Conservation (phyloP, 441 rosid genomes). For the Adansonia madagascariensis region DNA sequence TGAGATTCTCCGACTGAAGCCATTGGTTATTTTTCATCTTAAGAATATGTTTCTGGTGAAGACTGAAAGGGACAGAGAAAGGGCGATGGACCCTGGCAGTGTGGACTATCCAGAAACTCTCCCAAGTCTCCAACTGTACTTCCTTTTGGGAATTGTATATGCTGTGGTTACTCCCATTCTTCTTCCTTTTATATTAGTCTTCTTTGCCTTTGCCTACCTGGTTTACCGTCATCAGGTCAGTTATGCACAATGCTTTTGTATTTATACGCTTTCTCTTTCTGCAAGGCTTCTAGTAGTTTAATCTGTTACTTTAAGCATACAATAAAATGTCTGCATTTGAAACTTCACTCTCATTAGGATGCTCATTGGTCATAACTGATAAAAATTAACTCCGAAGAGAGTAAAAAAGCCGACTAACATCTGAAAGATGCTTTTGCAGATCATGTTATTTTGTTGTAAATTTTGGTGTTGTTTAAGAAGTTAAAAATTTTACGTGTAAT, state of each 20-base stretch:
- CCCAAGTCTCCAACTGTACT: conserved; percentile 87
- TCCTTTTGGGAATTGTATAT: conserved; percentile 90
- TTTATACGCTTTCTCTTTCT: conserved; percentile 7
- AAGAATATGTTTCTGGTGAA: conserved; percentile 89
- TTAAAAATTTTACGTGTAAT: not conserved
- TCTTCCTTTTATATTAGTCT: conserved; percentile 82
- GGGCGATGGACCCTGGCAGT: conserved; percentile 83
- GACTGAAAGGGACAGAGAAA: conserved; percentile 79
- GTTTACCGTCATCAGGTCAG: conserved; percentile 96
- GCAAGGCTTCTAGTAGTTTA: not conserved
- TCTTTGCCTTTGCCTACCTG: conserved; percentile 89
- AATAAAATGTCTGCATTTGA: not conserved
- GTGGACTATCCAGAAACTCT: conserved; percentile 85
- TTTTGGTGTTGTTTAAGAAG: not conserved
- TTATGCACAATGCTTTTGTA: not conserved
- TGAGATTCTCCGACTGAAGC: conserved; percentile 86
- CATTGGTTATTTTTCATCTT: conserved; percentile 78
- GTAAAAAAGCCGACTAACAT: not conserved
- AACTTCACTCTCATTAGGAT: not conserved
- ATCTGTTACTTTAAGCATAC: not conserved
- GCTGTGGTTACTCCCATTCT: conserved; percentile 90
- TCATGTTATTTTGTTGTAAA: not conserved
- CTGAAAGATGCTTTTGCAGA: not conserved
- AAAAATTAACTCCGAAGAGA: not conserved
- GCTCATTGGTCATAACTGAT: not conserved